These are phyloP conservation scores for Saprolegnia parasitica DNA, from an alignment of 352 stramenopile species.

Conservation along the genomic window DNA sequence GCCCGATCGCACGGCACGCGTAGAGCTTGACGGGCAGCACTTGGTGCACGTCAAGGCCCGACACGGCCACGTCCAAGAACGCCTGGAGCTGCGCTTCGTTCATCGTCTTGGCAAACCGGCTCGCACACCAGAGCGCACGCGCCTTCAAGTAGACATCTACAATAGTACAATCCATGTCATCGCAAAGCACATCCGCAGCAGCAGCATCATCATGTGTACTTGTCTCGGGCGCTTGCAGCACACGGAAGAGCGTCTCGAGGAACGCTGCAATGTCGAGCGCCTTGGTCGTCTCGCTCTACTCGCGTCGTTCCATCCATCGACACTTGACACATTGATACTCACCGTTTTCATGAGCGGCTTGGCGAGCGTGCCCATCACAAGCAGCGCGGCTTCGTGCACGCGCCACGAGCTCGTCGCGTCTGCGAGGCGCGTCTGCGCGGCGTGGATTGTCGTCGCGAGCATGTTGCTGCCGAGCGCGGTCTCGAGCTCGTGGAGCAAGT, in stretches of 20 bases:
- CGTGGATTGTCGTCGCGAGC: conserved; percentile 48
- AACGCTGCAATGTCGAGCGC: conserved; percentile 54
- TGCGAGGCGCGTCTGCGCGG: conserved; percentile 54
- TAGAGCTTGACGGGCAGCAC: conserved; percentile 75
- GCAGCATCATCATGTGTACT: neutral
- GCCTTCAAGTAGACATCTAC: conserved; percentile 72
- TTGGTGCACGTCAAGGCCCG: conserved; percentile 59
- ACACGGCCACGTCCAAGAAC: conserved; percentile 71
- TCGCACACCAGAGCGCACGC: conserved; percentile 76
- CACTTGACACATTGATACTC: conserved; percentile 19
- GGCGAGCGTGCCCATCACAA: conserved; percentile 65
- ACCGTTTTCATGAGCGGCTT: conserved; percentile 52
- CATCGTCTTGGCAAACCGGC: conserved; percentile 64
- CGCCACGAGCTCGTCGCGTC: conserved; percentile 46
- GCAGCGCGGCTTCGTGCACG: conserved; percentile 64
- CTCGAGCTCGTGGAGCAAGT: conserved; percentile 62
- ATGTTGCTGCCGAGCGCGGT: conserved; percentile 58
- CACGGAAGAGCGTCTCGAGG: conserved; percentile 66
- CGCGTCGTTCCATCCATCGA: neutral
- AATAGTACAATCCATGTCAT: conserved; percentile 21
- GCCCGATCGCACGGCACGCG: conserved; percentile 65
- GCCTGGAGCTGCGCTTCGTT: conserved; percentile 59
- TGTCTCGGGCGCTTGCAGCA: conserved; percentile 50
- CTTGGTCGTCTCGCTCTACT: neutral
- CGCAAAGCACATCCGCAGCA: neutral